Evolutionary conservation across 2,329 filamentous ascomycete species (phyloP).

Genomic region (Xylaria sp.): DNA sequence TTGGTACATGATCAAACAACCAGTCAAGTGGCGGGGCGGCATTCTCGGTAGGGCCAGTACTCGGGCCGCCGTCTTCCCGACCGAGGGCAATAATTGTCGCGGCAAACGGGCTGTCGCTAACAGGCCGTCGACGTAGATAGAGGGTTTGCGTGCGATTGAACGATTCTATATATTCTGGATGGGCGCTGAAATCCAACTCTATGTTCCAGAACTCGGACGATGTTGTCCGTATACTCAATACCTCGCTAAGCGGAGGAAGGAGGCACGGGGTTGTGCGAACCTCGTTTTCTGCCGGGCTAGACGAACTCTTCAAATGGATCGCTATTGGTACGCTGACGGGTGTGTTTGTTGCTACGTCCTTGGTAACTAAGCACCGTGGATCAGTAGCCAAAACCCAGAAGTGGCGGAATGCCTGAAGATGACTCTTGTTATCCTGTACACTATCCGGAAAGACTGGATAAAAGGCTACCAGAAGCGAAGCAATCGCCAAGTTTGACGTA

Average conservation of each 20-base stretch:
- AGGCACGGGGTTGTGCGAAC: slow-evolving; percentile 67
- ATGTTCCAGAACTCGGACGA: slow-evolving; percentile 82
- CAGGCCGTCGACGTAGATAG: slow-evolving; percentile 75
- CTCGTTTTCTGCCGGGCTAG: slow-evolving; percentile 41
- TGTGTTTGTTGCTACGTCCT: slow-evolving; percentile 85
- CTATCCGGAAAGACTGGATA: slow-evolving; percentile 91
- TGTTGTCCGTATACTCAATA: slow-evolving; percentile 67
- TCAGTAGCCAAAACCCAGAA: slow-evolving; percentile 97
- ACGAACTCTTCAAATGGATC: slow-evolving; percentile 64
- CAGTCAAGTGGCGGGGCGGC: slow-evolving; percentile 70
- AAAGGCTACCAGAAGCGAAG: slow-evolving; percentile 86
- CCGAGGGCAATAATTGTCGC: slow-evolving; percentile 80
- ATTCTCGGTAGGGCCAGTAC: slow-evolving; percentile 48
- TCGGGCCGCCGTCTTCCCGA: slow-evolving; percentile 51
- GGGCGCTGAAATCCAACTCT: slow-evolving; percentile 75
- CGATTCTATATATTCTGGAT: slow-evolving; percentile 68
- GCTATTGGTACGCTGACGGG: slow-evolving; percentile 79
- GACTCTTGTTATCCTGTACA: slow-evolving; percentile 92
- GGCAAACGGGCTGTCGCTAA: slow-evolving; percentile 75
- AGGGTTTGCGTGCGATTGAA: slow-evolving; percentile 78
- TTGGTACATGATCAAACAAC: slow-evolving; percentile 72
- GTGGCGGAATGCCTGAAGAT: slow-evolving; percentile 95
- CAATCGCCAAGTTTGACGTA: slow-evolving; percentile 86
- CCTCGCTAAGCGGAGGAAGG: slow-evolving; percentile 71
- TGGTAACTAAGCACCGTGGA: slow-evolving; percentile 85